Base-by-base conservation (phyloP, 2,329 filamentous ascomycete species). In the Tolypocladium sp. region DNA sequence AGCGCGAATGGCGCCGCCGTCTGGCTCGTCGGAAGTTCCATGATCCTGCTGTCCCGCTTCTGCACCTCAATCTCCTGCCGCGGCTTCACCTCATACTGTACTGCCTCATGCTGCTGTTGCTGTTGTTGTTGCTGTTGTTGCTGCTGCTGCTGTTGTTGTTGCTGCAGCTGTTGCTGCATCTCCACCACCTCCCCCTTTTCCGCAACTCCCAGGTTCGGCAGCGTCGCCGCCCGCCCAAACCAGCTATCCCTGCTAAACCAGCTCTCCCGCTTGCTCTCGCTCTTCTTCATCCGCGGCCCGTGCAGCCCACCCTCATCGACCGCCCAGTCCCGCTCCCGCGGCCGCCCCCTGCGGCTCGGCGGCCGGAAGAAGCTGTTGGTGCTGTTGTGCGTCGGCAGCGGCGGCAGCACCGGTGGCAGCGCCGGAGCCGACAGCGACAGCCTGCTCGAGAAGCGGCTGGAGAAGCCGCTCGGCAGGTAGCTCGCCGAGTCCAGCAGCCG, bases 241-340 rank as follows among this genome's bases (percentile, higher is more conserved):
- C 72, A 73, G 55, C 70, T 71, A 51, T 74, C 71, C 22, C 69
- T 66, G 33, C 64, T 64, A 22, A 58, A 54, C 49, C 49, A 52
- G 49, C 27, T 52, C 8, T 52, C 49, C 25, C 30, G 30, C 30
- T 69, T 63, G 52, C 66, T 65, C 59, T 58, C 59, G 52, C 55
- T 64, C 60, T 68, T 73, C 42, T 65, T 71, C 55, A 79, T 66
- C 63, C 69, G 72, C 12, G 79, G 78, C 5, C 79, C 79, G 60
- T 81, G 78, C n/a, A 79, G 69, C 58, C 73, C 75, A 56, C 82
- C 79, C 63, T 80, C 80, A 59, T 81, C 78, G 35, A 58, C 58
- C 15, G 80, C 77, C 79, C 78, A 82, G 22, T 73, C 75, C 52
- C 60, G 65, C 57, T 69, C 68, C 10, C 65, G 56, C 22, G 38